Conservation (phyloP, 305 asterid species). For the Solanum hybrid region DNA sequence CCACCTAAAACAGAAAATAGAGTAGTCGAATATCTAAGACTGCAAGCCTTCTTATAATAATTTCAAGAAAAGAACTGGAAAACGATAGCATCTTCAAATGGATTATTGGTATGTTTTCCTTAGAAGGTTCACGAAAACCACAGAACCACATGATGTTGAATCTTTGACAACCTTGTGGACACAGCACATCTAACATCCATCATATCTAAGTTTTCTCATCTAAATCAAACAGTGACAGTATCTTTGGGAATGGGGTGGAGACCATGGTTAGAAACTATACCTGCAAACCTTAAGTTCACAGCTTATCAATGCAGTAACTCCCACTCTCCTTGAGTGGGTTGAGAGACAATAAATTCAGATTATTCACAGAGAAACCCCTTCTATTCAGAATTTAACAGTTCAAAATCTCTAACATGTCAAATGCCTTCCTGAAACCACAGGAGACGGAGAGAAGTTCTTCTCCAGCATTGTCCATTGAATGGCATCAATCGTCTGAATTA, state of each 20-base stretch:
- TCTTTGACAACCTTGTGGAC: not conserved
- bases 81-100: not conserved
- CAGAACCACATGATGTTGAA: not conserved
- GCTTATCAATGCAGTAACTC: not conserved
- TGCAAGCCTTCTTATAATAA: not conserved
- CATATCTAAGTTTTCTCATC: not conserved
- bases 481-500: not conserved
- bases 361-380: not conserved
- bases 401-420: not conserved
- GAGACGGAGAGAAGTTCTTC: not conserved
- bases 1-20: constrained; percentile 7
- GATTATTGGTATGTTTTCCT: not conserved
- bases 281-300: not conserved
- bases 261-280: not conserved
- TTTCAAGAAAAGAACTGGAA: not conserved
- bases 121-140: not conserved
- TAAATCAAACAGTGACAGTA: not conserved
- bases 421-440: not conserved
- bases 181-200: not conserved
- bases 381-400: not conserved
- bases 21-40: not conserved
- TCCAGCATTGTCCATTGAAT: not conserved
- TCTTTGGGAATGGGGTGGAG: not conserved
- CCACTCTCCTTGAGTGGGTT: not conserved
- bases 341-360: not conserved